Evolutionary conservation across 176 grass and related monocot species (phyloP).

Genomic region (Triticum dicoccoides): DNA sequence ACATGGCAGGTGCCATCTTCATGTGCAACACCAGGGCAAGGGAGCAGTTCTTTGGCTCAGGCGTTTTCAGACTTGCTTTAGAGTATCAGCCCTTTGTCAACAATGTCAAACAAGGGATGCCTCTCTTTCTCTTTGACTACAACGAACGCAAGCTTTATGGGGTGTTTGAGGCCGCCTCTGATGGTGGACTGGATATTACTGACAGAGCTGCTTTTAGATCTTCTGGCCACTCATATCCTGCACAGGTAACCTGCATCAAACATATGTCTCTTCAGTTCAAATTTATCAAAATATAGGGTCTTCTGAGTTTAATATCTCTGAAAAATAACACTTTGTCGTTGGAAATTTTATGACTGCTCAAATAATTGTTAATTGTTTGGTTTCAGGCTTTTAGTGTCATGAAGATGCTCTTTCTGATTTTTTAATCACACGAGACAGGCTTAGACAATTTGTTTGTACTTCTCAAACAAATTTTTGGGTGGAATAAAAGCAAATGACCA

Average conservation of each 20-base stretch:
- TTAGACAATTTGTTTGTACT: too few relatives aligned
- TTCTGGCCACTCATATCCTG: conserved; percentile 28
- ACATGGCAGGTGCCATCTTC: conserved; percentile 63
- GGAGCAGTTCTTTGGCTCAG: conserved; percentile 32
- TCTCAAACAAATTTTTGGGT: too few relatives aligned
- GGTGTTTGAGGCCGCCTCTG: conserved; percentile 54
- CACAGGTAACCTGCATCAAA: conserved; percentile 42
- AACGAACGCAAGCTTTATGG: conserved; percentile 50
- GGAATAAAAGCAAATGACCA: too few relatives aligned
- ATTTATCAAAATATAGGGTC: too few relatives aligned
- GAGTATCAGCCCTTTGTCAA: conserved; percentile 41
- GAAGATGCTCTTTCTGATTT: too few relatives aligned
- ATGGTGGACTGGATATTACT: conserved; percentile 54
- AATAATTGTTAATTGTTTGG: too few relatives aligned
- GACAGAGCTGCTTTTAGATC: conserved; percentile 19
- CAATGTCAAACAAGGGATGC: conserved; percentile 44
- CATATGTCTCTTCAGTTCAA: background rate
- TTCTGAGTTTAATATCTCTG: too few relatives aligned
- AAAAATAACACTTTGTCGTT: too few relatives aligned
- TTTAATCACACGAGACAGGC: too few relatives aligned
- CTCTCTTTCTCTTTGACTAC: conserved; percentile 67
- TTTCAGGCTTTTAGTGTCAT: too few relatives aligned
- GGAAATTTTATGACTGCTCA: too few relatives aligned
- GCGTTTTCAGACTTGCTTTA: conserved; percentile 33
- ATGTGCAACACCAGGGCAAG: conserved; percentile 54